Evolutionary conservation across 169 alveolate genomes (phyloP).

Genomic region (Miamiensis avidus): DNA sequence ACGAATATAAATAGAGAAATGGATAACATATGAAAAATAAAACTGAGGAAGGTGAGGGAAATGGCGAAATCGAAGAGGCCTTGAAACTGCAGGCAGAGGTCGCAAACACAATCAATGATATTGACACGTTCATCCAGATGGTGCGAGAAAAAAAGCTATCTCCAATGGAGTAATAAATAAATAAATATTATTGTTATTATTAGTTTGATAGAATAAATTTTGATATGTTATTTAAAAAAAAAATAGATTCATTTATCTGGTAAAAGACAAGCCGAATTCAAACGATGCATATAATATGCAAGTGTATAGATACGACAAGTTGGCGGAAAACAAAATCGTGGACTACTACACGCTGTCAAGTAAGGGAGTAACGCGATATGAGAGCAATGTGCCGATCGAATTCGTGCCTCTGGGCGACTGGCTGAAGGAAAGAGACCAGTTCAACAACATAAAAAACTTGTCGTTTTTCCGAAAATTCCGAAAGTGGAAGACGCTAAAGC

Average conservation of each 20-base stretch:
- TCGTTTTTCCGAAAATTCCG: constrained; percentile 84
- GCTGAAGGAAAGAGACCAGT: constrained; percentile 86
- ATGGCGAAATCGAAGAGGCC: not conserved
- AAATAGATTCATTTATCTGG: constrained; percentile 39
- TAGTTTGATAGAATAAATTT: constrained; percentile 16
- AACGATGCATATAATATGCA: constrained; percentile 48
- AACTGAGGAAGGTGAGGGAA: not conserved
- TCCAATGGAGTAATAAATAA: not conserved
- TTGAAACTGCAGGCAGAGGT: too few species aligned
- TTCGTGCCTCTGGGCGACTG: constrained; percentile 79
- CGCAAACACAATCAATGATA: not conserved
- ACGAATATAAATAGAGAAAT: not conserved
- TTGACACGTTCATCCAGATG: constrained; percentile 1
- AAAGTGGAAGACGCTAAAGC: constrained; percentile 84
- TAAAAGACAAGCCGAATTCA: constrained; percentile 24
- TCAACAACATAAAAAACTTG: constrained; percentile 78
- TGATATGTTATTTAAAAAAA: constrained; percentile 16
- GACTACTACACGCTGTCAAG: constrained; percentile 80
- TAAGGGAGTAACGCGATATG: constrained; percentile 80
- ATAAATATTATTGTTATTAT: constrained; percentile 21
- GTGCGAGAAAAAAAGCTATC: constrained; percentile 3
- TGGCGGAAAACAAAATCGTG: constrained; percentile 59
- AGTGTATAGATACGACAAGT: constrained; percentile 11
- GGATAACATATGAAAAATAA: not conserved
- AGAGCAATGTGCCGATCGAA: constrained; percentile 80